Evolutionary conservation across 768 basidiomycete genomes (phyloP).

Genomic region (Tremella mesenterica): DNA sequence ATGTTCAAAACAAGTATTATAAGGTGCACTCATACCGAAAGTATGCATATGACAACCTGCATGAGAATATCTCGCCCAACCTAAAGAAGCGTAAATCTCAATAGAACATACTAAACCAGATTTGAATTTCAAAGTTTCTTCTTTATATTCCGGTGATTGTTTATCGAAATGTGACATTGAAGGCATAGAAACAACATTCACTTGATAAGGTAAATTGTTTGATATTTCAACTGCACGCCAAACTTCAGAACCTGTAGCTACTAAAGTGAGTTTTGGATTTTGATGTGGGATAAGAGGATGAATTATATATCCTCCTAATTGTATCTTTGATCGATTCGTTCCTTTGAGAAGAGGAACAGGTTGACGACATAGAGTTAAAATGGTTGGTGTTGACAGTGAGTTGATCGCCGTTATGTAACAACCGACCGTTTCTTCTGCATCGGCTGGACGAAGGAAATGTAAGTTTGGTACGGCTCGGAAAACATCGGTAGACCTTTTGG

Average conservation of each 20-base stretch:
- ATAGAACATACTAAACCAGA: constrained; percentile 36
- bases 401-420: constrained; percentile 31
- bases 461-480: constrained; percentile 38
- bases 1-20: constrained; percentile 33
- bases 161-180: constrained; percentile 32
- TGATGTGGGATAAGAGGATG: constrained; percentile 13
- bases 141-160: constrained; percentile 28
- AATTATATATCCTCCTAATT: constrained; percentile 34
- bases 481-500: constrained; percentile 36
- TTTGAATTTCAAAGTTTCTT: constrained; percentile 20
- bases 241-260: constrained; percentile 41
- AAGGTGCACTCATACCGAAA: constrained; percentile 41
- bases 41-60: constrained; percentile 40
- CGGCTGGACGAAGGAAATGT: constrained; percentile 40
- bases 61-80: constrained; percentile 44
- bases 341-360: constrained; percentile 36
- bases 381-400: constrained; percentile 22
- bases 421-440: constrained; percentile 41
- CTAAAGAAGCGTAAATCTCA: constrained; percentile 40
- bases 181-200: constrained; percentile 42
- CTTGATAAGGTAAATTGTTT: constrained; percentile 12
- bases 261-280: constrained; percentile 30
- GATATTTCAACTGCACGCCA: constrained; percentile 34
- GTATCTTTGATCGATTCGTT: constrained; percentile 27
- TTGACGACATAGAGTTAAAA: constrained; percentile 37